Evolutionary conservation across 2,329 filamentous ascomycete genomes (phyloP).

Genomic region (Lachnellula hyalina): DNA sequence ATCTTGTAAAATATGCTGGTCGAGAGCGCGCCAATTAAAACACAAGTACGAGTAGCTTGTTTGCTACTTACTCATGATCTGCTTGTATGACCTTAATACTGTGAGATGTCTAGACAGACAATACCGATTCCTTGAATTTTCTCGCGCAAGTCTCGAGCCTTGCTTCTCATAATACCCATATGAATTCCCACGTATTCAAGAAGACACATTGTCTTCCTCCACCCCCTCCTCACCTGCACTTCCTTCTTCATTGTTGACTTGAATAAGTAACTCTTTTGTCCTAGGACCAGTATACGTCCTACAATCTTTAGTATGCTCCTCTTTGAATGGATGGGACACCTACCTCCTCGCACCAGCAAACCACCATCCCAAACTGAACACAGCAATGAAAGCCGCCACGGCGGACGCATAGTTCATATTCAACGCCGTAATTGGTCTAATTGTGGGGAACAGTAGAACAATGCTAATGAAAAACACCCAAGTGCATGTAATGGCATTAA

Average conservation of each 20-base stretch:
- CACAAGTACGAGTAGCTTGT: no score
- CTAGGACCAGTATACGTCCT: conserved; percentile 50
- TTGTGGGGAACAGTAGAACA: conserved; percentile 50
- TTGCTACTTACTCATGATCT: no score
- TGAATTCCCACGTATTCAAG: not conserved
- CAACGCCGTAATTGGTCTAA: conserved; percentile 39
- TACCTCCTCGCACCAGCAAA: conserved; percentile 28
- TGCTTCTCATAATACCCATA: not conserved
- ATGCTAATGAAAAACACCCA: conserved; percentile 60
- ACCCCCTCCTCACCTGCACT: not conserved
- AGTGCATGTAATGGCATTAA: conserved; percentile 51
- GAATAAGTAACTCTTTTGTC: conserved; percentile 42
- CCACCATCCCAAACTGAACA: conserved; percentile 48
- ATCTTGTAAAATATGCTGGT: no score
- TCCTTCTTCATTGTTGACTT: conserved; percentile 1
- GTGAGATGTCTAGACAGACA: no score
- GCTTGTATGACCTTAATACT: no score
- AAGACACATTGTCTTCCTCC: not conserved
- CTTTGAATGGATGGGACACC: not conserved
- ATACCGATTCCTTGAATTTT: no score
- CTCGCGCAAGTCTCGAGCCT: not conserved
- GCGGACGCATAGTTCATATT: conserved; percentile 49
- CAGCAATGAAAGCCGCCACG: conserved; percentile 40
- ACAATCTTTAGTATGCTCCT: not conserved
- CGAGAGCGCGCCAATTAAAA: no score